These are phyloP conservation scores for Niebla homalea DNA, from an alignment of 495 filamentous ascomycete species.

Conservation along the genomic window DNA sequence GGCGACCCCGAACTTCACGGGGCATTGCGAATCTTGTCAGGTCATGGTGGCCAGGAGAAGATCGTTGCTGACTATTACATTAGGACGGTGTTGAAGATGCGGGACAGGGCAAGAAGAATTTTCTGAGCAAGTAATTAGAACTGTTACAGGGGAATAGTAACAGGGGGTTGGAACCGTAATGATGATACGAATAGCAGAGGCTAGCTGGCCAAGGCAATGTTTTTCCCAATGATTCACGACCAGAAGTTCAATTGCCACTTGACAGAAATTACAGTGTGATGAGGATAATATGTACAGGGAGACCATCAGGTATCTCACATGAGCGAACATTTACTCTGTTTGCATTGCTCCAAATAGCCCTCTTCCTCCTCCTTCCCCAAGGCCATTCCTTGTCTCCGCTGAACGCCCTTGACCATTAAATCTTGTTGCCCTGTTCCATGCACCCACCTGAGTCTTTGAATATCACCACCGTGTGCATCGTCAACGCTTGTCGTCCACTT, in stretches of 20 bases:
- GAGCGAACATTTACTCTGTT: conserved; percentile 34
- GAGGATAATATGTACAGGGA: background rate
- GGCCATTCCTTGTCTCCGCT: conserved; percentile 38
- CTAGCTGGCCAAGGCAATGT: too few relatives aligned
- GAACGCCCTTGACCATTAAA: conserved; percentile 63
- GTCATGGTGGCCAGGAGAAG: too few relatives aligned
- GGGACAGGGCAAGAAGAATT: conserved; percentile 53
- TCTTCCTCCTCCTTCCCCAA: conserved; percentile 40
- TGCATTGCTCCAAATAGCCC: conserved; percentile 48
- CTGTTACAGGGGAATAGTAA: background rate
- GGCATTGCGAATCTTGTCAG: too few relatives aligned
- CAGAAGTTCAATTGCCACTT: too few relatives aligned
- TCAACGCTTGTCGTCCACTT: conserved; percentile 75
- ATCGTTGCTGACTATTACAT: too few relatives aligned
- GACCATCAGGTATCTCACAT: conserved; percentile 30
- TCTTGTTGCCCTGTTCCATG: conserved; percentile 73
- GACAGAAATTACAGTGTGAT: background rate
- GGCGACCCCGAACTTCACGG: too few relatives aligned
- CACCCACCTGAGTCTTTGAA: conserved; percentile 80
- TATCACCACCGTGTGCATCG: conserved; percentile 47
- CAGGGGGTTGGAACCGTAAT: background rate
- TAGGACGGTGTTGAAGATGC: conserved; percentile 51
- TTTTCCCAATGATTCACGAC: too few relatives aligned
- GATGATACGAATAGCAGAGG: background rate
- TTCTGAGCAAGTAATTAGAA: conserved; percentile 28